Conservation (phyloP, 257 asterid genomes). For the Verbena officinalis region DNA sequence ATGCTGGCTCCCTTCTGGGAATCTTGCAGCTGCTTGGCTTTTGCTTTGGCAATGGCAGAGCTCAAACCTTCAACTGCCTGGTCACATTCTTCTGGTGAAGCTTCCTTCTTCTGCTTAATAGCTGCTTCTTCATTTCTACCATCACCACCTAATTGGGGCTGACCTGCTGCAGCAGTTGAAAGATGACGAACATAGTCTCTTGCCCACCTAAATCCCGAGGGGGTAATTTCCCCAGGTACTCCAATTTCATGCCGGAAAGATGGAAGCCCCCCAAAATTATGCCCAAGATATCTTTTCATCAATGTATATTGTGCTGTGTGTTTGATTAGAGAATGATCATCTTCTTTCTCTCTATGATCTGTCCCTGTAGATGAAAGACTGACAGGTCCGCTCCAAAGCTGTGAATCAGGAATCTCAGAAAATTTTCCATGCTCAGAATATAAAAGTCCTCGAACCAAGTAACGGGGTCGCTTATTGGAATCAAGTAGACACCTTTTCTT, state of each 20-base stretch:
- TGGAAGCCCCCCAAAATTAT: constrained; percentile 36
- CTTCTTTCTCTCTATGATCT: constrained; percentile 39
- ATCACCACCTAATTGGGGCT: constrained; percentile 53
- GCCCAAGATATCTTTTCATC: constrained; percentile 32
- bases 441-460: constrained; percentile 45
- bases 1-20: constrained; percentile 57
- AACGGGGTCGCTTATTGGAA: constrained; percentile 43
- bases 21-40: constrained; percentile 85
- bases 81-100: constrained; percentile 99
- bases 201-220: constrained; percentile 55
- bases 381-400: constrained; percentile 41
- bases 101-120: constrained; percentile 74
- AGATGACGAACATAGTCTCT: constrained; percentile 46
- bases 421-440: constrained; percentile 49
- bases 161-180: constrained; percentile 71
- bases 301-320: constrained; percentile 29
- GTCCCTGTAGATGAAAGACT: constrained; percentile 41
- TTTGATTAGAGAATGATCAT: constrained; percentile 32
- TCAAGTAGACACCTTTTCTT: constrained; percentile 56
- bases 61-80: constrained; percentile 96
- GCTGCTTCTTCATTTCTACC: constrained; percentile 60
- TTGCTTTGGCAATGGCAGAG: constrained; percentile 87
- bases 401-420: constrained; percentile 41
- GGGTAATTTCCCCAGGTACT: constrained; percentile 37
- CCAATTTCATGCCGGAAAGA: constrained; percentile 39